Evolutionary conservation across 345 rosid species (phyloP), one percentile per base, ranked within the genome.

Genomic region (Boechera divaricarpa): DNA sequence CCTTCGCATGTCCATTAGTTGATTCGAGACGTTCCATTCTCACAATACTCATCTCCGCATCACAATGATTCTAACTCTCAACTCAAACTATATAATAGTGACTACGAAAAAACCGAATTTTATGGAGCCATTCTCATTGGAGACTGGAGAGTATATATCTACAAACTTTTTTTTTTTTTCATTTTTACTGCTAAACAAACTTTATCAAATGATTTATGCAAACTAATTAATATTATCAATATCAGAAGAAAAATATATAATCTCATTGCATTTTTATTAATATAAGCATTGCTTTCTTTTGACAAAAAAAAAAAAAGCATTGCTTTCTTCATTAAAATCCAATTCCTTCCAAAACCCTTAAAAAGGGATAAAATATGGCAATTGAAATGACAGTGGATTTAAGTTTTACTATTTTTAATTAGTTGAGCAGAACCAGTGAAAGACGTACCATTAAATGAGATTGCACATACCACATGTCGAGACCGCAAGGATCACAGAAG

Each of bases 381-480:
- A 59, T 3, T 47, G n/a, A n/a, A 47, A 66, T 48, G 36, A 2
- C 70, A 67, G 12, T 66, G 44, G 16, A n/a, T 48, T 45, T 11
- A 29, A 44, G 38, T 63, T 15, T 31, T 49, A 10, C 18, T 67
- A 38, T 51, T 63, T 53, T 53, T 3, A 28, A 10, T 11, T 5
- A 42, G 54, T n/a, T 42, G 41, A 33, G 66, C 24, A 56, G 18
- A 57, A n/a, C 49, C 58, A 6, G 2, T 45, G 38, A 55, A 42
- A 69, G 53, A 69, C 53, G 45, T 57, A 42, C 21, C 44, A 32
- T 58, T 56, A 70, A 57, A 58, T 58, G 73, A 39, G 36, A 69
- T 51, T 60, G 26, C 24, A 32, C 24, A 60, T 39, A 68, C 63
- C 75, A 52, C 69, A 67, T 76, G 74, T 52, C 61, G 54, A 62